Evolutionary conservation across 805 yeast genomes (phyloP).

Genomic region (Ascoidea rubescens): DNA sequence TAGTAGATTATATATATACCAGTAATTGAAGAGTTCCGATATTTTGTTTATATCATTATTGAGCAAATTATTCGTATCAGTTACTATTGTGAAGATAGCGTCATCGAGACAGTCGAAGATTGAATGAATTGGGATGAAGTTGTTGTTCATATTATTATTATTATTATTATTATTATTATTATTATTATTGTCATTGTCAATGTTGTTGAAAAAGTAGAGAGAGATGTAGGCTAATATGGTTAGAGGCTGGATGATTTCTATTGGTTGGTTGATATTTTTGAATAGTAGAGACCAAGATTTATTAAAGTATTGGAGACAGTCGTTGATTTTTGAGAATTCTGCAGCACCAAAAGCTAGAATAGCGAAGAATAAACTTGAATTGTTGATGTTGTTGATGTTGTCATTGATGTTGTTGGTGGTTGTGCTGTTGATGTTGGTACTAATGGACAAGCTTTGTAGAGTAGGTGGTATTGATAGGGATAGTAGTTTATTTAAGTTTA

Average conservation of each 20-base stretch:
- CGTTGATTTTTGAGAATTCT: constrained; percentile 19
- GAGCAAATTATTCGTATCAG: constrained; percentile 15
- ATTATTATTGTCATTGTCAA: constrained; percentile 1
- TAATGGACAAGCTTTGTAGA: too few species aligned
- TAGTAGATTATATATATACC: constrained; percentile 34
- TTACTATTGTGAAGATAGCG: constrained; percentile 26
- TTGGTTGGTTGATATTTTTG: constrained; percentile 16
- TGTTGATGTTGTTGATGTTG: constrained; percentile 5
- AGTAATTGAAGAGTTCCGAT: constrained; percentile 17
- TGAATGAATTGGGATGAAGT: constrained; percentile 28
- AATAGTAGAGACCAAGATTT: constrained; percentile 28
- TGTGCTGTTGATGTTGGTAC: neutral
- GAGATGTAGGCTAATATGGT: constrained; percentile 30
- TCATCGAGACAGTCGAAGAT: constrained; percentile 36
- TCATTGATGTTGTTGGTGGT: neutral
- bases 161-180: neutral
- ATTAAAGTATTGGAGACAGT: constrained; percentile 25
- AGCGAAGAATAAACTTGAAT: constrained; percentile 28
- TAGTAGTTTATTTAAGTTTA: constrained; percentile 9
- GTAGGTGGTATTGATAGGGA: constrained; percentile 2
- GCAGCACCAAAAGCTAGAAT: constrained; percentile 32
- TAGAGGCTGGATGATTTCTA: constrained; percentile 29
- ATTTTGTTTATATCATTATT: constrained; percentile 1
- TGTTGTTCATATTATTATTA: constrained; percentile 1
- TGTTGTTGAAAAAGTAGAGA: constrained; percentile 20